These are phyloP conservation scores for Suillus alpinus DNA, from an alignment of 768 basidiomycete genomes.

Conservation along the genomic window DNA sequence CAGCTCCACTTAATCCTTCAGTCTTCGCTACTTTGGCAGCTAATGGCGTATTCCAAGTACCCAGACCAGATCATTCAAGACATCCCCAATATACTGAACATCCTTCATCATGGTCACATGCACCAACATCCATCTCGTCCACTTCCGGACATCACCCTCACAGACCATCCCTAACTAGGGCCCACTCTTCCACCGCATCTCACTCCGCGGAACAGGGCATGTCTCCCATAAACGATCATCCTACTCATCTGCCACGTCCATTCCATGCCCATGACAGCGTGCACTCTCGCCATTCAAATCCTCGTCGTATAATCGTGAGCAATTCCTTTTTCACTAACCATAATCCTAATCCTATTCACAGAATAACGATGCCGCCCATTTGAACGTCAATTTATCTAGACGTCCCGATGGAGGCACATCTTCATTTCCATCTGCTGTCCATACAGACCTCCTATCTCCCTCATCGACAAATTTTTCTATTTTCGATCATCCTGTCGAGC, in stretches of 20 bases:
- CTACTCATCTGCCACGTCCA: conserved; percentile 2
- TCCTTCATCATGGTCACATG: conserved; percentile 24
- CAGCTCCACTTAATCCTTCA: conserved; percentile 58
- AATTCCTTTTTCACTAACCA: neutral
- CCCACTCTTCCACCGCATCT: conserved; percentile 23
- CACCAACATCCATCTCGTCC: conserved; percentile 19
- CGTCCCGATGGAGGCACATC: conserved; percentile 12
- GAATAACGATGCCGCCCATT: conserved; percentile 18
- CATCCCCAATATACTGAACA: conserved; percentile 18
- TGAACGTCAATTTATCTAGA: conserved; percentile 13
- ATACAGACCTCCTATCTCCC: conserved; percentile 19
- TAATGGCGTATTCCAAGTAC: conserved; percentile 51
- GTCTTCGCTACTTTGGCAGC: conserved; percentile 62
- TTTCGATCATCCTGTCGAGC: conserved; percentile 40
- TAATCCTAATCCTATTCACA: conserved; percentile 5
- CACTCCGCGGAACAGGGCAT: conserved; percentile 22
- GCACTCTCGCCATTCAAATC: conserved; percentile 15
- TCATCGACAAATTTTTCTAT: conserved; percentile 19
- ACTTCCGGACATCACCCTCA: conserved; percentile 17
- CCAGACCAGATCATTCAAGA: conserved; percentile 14
- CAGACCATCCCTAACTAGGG: conserved; percentile 31
- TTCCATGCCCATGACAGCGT: conserved; percentile 10
- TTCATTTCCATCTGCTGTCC: conserved; percentile 9
- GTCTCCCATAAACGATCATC: conserved; percentile 17
- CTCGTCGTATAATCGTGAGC: conserved; percentile 19